These are phyloP conservation scores for Ascochyta lentis DNA, from an alignment of 2,329 filamentous ascomycete genomes.

Conservation along the genomic window DNA sequence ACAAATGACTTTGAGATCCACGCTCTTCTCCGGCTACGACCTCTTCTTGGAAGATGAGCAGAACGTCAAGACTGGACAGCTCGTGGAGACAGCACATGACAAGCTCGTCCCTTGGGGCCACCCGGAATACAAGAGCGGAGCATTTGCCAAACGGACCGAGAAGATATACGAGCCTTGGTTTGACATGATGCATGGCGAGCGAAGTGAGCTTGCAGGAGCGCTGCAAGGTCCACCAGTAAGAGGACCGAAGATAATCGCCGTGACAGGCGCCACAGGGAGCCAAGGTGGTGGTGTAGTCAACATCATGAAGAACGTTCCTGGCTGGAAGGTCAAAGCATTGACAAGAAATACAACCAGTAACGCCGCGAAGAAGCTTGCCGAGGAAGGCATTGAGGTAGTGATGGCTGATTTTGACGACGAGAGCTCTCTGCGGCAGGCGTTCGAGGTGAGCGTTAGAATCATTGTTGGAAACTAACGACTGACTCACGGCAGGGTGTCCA, in stretches of 20 bases:
- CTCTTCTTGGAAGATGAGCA: neutral
- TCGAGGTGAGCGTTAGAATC: slow-evolving; percentile 13
- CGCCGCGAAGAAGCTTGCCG: slow-evolving; percentile 29
- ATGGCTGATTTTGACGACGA: slow-evolving; percentile 31
- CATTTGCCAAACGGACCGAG: neutral
- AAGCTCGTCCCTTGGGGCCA: neutral
- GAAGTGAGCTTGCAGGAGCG: slow-evolving; percentile 51
- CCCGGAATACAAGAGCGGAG: neutral
- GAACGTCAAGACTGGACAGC: neutral
- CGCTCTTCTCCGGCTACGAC: neutral
- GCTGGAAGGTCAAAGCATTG: slow-evolving; percentile 34
- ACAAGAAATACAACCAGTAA: slow-evolving; percentile 29
- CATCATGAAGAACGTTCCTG: slow-evolving; percentile 29
- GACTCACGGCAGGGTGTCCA: slow-evolving; percentile 18
- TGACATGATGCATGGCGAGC: slow-evolving; percentile 50
- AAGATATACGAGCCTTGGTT: neutral
- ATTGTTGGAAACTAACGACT: neutral
- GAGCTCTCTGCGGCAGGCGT: slow-evolving; percentile 24
- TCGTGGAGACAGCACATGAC: neutral
- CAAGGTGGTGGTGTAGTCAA: slow-evolving; percentile 38
- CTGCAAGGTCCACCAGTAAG: slow-evolving; percentile 31
- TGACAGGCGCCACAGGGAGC: slow-evolving; percentile 38
- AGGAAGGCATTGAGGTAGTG: slow-evolving; percentile 30
- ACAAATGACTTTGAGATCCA: neutral
- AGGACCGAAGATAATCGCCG: slow-evolving; percentile 31